Base-by-base conservation (phyloP, 1,139 yeast genomes). In the Yamadazyma atlantica region DNA sequence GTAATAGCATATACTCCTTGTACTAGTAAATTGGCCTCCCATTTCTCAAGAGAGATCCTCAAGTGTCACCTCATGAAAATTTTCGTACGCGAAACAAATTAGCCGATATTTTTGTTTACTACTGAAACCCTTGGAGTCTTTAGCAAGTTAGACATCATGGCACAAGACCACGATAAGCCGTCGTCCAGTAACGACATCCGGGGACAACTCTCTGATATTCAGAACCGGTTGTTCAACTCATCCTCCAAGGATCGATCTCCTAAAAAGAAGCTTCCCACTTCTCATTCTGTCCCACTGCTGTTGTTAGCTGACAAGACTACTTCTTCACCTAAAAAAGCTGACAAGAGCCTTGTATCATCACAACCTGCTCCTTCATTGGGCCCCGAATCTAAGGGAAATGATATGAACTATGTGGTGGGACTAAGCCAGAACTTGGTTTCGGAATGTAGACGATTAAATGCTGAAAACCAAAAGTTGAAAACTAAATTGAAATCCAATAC, bases 351-450 rank as follows among this genome's bases (percentile, higher is more conserved):
- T 4, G 11, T 14, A 4, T 5, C 17, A 9, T 14, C 36, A n/a
- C 15, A 21, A 4, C 16, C 40, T 12, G 46, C 67, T 1, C 66
- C 71, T 4, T 54, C 60, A 4, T 51, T 69, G 40, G 73, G 73
- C 2, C 75, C 74, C 1, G 77, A 72, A 46, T 55, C 71, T 4
- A 68, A 71, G 44, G 77, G 76, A 19, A 78, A 80, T 50, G 92
- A 87, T 47, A 79, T 86, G 66, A 80, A 82, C 50, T 88, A 88
- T 57, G 87, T 86, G 4, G 85, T 89, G 38, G 94, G 88, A 2
- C 65, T 89, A 44, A 85, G 94, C 59, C 95, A 88, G 53, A 84
- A 82, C 38, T 66, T 89, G 43, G 69, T 89, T 21, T 68, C 75
- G 19, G 95, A 89, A 61, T 87, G 96, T 53, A 76, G 97, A 47